Evolutionary conservation across 352 stramenopile genomes (phyloP).

Genomic region (Globisporangium abappressorium): DNA sequence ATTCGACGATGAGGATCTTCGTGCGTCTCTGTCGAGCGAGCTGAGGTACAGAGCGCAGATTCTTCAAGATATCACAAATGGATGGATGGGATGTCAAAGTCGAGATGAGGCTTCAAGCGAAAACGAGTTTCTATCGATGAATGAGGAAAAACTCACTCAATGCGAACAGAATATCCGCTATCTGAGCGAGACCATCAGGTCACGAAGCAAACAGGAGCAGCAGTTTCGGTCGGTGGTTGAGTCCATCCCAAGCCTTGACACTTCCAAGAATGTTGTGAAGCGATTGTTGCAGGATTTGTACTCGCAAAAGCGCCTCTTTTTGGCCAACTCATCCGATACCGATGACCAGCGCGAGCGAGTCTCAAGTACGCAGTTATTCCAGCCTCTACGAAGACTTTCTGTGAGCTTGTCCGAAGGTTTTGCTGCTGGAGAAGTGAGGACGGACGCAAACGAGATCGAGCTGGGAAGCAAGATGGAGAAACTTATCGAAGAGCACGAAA

Average conservation of each 20-base stretch:
- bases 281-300: constrained; percentile 53
- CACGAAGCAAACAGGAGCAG: constrained; percentile 7
- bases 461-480: constrained; percentile 22
- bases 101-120: constrained; percentile 23
- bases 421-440: neutral
- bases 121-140: constrained; percentile 49
- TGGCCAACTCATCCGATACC: constrained; percentile 30
- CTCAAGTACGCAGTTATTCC: neutral
- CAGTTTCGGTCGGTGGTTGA: constrained; percentile 28
- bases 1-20: constrained; percentile 55
- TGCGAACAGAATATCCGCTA: constrained; percentile 66
- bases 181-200: constrained; percentile 40
- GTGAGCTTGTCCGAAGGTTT: too few species aligned
- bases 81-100: constrained; percentile 14
- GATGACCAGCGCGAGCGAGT: constrained; percentile 10
- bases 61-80: constrained; percentile 43
- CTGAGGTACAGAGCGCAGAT: constrained; percentile 48
- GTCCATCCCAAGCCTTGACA: constrained; percentile 39
- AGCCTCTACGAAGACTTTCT: neutral
- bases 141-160: constrained; percentile 44
- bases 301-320: constrained; percentile 41
- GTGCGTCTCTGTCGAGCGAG: constrained; percentile 44
- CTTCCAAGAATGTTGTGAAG: constrained; percentile 46
- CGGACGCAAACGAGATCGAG: neutral
- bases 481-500: constrained; percentile 31